These are phyloP conservation scores for Trametes coccinea DNA, from an alignment of 768 basidiomycete genomes.

Conservation along the genomic window DNA sequence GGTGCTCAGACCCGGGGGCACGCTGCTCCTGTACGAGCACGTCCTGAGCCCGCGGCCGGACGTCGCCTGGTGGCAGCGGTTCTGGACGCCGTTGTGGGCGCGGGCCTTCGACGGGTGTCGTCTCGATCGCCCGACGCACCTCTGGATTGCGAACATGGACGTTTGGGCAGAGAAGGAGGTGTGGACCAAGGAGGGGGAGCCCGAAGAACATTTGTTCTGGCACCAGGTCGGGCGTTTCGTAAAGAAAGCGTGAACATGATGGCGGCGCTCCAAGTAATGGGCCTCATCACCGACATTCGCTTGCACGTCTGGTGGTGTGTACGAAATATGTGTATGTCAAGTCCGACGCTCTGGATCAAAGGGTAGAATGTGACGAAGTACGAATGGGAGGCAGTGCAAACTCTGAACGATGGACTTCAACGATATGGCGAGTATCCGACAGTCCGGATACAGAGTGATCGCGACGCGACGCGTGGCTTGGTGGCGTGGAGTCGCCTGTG, in stretches of 20 bases:
- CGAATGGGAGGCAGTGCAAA: too few species aligned
- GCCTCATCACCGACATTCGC: too few species aligned
- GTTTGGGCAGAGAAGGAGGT: conserved; percentile 50
- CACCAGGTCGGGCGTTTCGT: conserved; percentile 59
- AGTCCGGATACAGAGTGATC: too few species aligned
- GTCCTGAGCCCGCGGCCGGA: conserved; percentile 53
- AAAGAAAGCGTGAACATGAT: conserved; percentile 35
- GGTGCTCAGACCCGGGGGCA: conserved; percentile 63
- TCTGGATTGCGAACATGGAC: conserved; percentile 46
- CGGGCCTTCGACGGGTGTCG: conserved; percentile 62
- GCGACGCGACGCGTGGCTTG: too few species aligned
- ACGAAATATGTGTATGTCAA: too few species aligned
- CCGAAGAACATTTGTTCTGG: conserved; percentile 59
- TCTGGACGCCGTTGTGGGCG: conserved; percentile 74
- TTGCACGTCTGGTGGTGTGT: too few species aligned
- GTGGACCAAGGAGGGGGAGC: conserved; percentile 53
- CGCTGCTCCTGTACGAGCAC: conserved; percentile 70
- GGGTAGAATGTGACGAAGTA: too few species aligned
- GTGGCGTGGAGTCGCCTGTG: too few species aligned
- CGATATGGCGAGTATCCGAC: too few species aligned
- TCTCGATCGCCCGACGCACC: conserved; percentile 55
- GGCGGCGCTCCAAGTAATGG: too few species aligned
- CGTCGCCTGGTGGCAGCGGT: conserved; percentile 69
- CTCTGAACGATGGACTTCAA: too few species aligned
- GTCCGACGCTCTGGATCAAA: too few species aligned